Evolutionary conservation across 305 asterid species (phyloP), one percentile per base, ranked within the genome.

Genomic region (Fraxinus latifolia): DNA sequence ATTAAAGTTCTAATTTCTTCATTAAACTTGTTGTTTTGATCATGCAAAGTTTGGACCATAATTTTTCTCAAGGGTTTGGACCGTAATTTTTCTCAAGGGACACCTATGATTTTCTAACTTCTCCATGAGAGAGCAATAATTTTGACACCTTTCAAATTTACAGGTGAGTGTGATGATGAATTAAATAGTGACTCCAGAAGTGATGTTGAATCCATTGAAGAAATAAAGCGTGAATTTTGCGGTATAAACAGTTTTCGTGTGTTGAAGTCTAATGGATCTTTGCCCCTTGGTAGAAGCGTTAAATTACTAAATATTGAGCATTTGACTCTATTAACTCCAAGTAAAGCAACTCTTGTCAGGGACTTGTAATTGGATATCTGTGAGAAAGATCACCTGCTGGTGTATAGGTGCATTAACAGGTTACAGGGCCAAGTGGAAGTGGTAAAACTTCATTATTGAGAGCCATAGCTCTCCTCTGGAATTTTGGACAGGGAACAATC

Each of bases 351-450:
- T 68, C 95, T 95, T 81, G 91, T 95, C 76, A 82, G 89, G 83
- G 94, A 91, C 84, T 88, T 95, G 87, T 91, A 94, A 17, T 76
- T 95, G 74, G 93, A 92, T 79, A 89, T 95, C 83, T 87, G 80
- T 81, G 95, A 91, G 88, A 87, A 85, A 80, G 91, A 91, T 83
- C 92, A 92, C 85, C 88, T 95, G 85, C 93, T 95, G 97, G 98
- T 34, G 39, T 34, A 34, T 34, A 34, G 39, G 8, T 7, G 7
- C 83, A 76, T 85, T 87, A 80, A 89, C 95, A 95, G 98, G 76
- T 95, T 86, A 87, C 98, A 77, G 99, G 99, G 79, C 97, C 97
- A 23, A 95, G 98, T 85, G 99, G 98, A 72, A 91, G 97, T 85
- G 99, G 99, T 67, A 95, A 95, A 89, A 95, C 99, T 83, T 93